A percentile compares a stretch with the other conserved stretches of the same genome.
Evolutionary conservation across 1,284 basidiomycete species (phyloP).

Genomic region (Vanrija sp.): DNA sequence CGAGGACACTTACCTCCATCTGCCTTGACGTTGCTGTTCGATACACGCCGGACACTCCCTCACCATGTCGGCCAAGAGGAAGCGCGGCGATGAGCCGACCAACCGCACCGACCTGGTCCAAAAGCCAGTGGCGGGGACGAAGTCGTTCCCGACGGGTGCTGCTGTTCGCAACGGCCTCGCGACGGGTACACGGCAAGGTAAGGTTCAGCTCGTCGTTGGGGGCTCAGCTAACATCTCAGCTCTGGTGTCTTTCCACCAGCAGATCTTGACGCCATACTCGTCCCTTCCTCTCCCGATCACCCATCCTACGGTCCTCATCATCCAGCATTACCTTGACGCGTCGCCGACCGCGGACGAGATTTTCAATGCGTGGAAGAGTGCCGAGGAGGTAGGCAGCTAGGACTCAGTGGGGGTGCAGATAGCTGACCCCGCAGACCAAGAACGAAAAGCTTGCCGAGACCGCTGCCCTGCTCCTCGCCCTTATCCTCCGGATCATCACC

Average conservation of each 20-base stretch:
- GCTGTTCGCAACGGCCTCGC: conserved; percentile 41
- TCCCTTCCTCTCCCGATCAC: conserved; percentile 41
- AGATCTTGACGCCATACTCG: conserved; percentile 44
- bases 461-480: conserved; percentile 36
- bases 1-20: neutral
- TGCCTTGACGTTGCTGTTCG: neutral
- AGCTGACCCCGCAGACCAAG: conserved; percentile 22
- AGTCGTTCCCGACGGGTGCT: conserved; percentile 37
- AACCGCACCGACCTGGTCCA: conserved; percentile 16
- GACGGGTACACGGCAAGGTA: conserved; percentile 40
- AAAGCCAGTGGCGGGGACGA: conserved; percentile 31
- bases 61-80: conserved; percentile 33
- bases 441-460: conserved; percentile 38
- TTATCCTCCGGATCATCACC: conserved; percentile 42
- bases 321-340: conserved; percentile 48
- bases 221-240: conserved; percentile 27
- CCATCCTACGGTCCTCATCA: conserved; percentile 44
- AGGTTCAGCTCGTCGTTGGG: conserved; percentile 5
- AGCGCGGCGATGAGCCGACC: conserved; percentile 25
- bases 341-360: conserved; percentile 47
- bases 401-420: neutral
- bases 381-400: conserved; percentile 33
- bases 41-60: neutral
- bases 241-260: conserved; percentile 46
- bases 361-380: conserved; percentile 45